Conservation (phyloP, 192 early-diverging fungal species). For the Rhizophagus sp. region DNA sequence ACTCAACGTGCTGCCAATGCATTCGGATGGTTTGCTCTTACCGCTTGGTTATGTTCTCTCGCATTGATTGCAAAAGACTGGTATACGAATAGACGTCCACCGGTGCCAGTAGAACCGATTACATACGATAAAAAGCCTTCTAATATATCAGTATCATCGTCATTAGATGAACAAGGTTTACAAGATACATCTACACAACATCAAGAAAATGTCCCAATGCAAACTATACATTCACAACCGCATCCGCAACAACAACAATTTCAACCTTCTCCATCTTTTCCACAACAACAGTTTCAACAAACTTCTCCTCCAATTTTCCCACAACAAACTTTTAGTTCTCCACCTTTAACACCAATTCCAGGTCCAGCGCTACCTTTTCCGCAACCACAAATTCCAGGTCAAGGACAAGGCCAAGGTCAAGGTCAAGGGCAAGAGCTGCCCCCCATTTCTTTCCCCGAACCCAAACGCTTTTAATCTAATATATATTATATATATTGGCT, state of each 20-base stretch:
- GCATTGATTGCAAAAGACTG: slow-evolving; percentile 5
- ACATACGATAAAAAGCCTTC: slow-evolving; percentile 15
- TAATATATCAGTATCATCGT: slow-evolving; percentile 25
- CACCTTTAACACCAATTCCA: background rate
- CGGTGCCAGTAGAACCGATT: background rate
- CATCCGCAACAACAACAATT: no score
- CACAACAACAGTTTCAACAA: background rate
- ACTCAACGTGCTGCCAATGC: slow-evolving; percentile 13
- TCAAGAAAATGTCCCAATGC: background rate
- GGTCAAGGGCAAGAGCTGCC: no score
- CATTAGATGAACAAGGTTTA: background rate
- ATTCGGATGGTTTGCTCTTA: slow-evolving; percentile 28
- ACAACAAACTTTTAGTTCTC: background rate
- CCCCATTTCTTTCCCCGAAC: background rate
- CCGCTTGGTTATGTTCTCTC: slow-evolving; percentile 22
- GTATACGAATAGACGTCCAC: slow-evolving; percentile 19
- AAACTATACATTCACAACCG: background rate
- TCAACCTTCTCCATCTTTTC: no score
- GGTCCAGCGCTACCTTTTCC: background rate
- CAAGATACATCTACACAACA: background rate
- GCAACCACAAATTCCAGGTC: background rate
- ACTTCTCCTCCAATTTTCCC: background rate
- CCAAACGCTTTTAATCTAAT: background rate
- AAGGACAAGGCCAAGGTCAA: no score
- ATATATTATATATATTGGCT: no score